These are phyloP conservation scores for Alternaria brassicae DNA, from an alignment of 2,329 filamentous ascomycete species.

Conservation along the genomic window DNA sequence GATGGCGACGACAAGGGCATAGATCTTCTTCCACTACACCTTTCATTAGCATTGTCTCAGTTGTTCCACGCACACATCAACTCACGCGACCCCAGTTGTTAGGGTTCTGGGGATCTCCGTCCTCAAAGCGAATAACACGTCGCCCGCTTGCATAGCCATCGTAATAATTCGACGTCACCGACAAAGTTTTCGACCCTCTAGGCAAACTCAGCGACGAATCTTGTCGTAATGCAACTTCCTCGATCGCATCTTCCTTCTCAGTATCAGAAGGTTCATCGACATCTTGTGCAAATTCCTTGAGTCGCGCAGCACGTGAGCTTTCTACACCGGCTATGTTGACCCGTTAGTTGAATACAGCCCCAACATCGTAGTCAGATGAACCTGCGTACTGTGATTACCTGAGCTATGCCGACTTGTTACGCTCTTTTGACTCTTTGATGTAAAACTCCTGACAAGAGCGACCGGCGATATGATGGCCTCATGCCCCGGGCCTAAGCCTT, in stretches of 20 bases:
- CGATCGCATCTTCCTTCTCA: constrained; percentile 37
- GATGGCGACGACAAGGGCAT: constrained; percentile 63
- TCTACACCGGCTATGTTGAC: constrained; percentile 23
- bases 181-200: constrained; percentile 20
- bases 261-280: constrained; percentile 29
- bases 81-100: constrained; percentile 52
- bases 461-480: constrained; percentile 37
- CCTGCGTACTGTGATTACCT: constrained; percentile 22
- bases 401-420: constrained; percentile 17
- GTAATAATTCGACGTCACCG: constrained; percentile 6
- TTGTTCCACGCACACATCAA: background rate
- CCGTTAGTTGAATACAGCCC: constrained; percentile 8
- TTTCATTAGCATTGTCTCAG: background rate
- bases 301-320: constrained; percentile 22
- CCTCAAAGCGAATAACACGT: constrained; percentile 49
- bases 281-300: constrained; percentile 33
- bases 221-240: constrained; percentile 26
- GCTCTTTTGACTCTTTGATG: constrained; percentile 30
- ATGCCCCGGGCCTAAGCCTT: constrained; percentile 33
- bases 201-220: constrained; percentile 13
- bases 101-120: constrained; percentile 52
- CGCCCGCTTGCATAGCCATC: constrained; percentile 13
- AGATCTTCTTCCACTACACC: constrained; percentile 61
- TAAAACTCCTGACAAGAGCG: constrained; percentile 38
- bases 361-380: background rate